Percentiles rank a stretch among this genome's conserved stretches.
phyloP scores from a whole-genome alignment of 106 monocot genomes.

The Ottelia alismoides region DNA sequence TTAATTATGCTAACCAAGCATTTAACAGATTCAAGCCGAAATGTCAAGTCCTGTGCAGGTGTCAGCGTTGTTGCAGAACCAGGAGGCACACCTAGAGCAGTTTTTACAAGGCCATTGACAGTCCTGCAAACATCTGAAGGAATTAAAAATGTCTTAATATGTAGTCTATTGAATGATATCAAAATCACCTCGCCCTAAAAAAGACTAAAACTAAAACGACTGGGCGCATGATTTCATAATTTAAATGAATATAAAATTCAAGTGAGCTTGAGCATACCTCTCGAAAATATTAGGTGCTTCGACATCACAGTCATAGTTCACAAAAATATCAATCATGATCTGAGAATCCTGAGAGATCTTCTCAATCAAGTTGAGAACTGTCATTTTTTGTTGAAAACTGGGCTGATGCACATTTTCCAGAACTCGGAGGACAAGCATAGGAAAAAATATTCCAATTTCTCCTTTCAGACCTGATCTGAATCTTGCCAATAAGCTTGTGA shows the following conservation, averaged over 20 bases:
- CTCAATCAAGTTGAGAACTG: slow-evolving; percentile 80
- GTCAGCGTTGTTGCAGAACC: slow-evolving; percentile 75
- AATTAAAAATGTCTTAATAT: slow-evolving; percentile 79
- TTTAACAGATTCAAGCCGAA: slow-evolving; percentile 82
- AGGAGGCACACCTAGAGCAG: slow-evolving; percentile 80
- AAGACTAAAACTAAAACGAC: neutral
- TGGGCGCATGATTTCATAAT: neutral
- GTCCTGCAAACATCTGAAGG: slow-evolving; percentile 86
- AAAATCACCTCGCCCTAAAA: neutral
- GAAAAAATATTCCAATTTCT: slow-evolving; percentile 95
- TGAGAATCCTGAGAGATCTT: slow-evolving; percentile 84
- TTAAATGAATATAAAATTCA: neutral
- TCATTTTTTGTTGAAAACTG: slow-evolving; percentile 94
- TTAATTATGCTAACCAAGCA: slow-evolving; percentile 72
- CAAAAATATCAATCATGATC: slow-evolving; percentile 87
- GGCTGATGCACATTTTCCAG: slow-evolving; percentile 95
- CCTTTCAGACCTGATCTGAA: slow-evolving; percentile 91
- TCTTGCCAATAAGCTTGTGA: slow-evolving; percentile 57
- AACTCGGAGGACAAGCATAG: slow-evolving; percentile 91
- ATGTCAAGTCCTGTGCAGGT: slow-evolving; percentile 63
- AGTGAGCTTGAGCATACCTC: too few species aligned
- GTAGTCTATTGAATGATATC: neutral
- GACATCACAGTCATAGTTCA: slow-evolving; percentile 98
- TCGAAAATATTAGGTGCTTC: slow-evolving; percentile 98
- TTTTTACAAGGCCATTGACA: slow-evolving; percentile 90